Conservation (phyloP, 2,329 filamentous ascomycete genomes). For the Fusarium neocosmosporiellum region DNA sequence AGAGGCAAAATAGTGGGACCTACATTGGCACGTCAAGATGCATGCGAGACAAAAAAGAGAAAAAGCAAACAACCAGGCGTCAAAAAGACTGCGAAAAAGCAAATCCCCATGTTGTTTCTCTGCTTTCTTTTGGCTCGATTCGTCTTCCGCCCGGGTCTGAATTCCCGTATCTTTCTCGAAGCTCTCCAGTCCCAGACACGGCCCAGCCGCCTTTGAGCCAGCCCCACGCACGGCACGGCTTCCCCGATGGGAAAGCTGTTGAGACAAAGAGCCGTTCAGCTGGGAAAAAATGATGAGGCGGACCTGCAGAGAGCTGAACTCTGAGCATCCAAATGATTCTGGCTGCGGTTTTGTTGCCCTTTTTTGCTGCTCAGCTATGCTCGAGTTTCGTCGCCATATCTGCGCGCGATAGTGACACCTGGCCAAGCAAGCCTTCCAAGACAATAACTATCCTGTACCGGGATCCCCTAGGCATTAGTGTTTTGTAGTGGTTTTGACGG, state of each 20-base stretch:
- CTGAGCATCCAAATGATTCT: neutral
- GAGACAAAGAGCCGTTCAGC: constrained; percentile 24
- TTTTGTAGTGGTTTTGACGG: constrained; percentile 9
- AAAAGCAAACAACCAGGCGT: constrained; percentile 1
- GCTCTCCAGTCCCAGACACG: constrained; percentile 12
- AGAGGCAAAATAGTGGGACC: constrained; percentile 27
- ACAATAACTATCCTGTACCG: neutral
- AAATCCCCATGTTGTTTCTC: constrained; percentile 1
- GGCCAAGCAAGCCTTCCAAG: neutral
- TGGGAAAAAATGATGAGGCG: constrained; percentile 4
- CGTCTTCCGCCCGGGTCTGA: neutral
- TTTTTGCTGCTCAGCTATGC: neutral
- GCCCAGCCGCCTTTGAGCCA: constrained; percentile 23
- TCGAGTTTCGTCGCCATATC: neutral
- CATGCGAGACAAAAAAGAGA: constrained; percentile 21
- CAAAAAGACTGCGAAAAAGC: neutral
- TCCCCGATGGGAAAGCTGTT: neutral
- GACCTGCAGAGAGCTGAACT: constrained; percentile 5
- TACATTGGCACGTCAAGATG: constrained; percentile 22
- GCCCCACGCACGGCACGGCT: constrained; percentile 25
- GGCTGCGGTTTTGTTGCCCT: neutral
- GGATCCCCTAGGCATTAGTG: constrained; percentile 10
- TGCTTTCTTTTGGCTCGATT: constrained; percentile 1
- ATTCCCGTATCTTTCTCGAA: constrained; percentile 30
- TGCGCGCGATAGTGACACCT: neutral